Evolutionary conservation across 129 eudicot genomes (phyloP), one percentile per base, ranked within the genome.

Genomic region (Chrysanthemum makinoi): DNA sequence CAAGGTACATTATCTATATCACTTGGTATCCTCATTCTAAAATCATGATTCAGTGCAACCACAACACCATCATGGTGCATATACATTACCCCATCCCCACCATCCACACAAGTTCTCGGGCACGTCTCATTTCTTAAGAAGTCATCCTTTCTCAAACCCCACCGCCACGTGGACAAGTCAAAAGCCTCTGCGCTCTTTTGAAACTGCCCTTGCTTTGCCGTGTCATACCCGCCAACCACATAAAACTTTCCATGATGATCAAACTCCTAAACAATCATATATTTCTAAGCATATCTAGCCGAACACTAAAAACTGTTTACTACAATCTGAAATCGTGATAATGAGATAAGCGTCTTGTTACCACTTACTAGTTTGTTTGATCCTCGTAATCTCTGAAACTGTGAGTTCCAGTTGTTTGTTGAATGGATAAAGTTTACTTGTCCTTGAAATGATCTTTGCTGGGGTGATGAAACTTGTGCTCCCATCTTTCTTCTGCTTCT

Each of bases 301-400:
- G 13, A n/a, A 56, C 10, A 11, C 66, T 14, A 17, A 9, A 18
- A 60, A 62, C 19, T 13, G 14, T 24, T 13, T 24, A 14, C 33
- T 47, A 11, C 20, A 5, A 66, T 6, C 2, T 13, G 10, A 69
- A 28, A 53, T 53, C 10, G 20, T 15, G 47, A 11, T 26, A 28
- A 1, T 33, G 4, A 53, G 22, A 28, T 20, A 6, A 79, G 11
- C 9, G 10, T 6, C 15, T 2, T 55, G 15, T 73, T 65, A 94
- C 97, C 86, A 94, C 17, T 71, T 65, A 94, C 97, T 86, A 94
- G 88, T 60, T 87, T 87, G 83, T 78, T 63, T 24, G 93, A 80
- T 28, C 61, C 22, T 67, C 51, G 87, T 6, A 89, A 76, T 77
- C 79, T 80, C 60, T 87, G 83, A 50, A 85, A 77, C 68, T 79